Evolutionary conservation across 1,284 basidiomycete species (phyloP).

Genomic region (Austroboletus sp.): DNA sequence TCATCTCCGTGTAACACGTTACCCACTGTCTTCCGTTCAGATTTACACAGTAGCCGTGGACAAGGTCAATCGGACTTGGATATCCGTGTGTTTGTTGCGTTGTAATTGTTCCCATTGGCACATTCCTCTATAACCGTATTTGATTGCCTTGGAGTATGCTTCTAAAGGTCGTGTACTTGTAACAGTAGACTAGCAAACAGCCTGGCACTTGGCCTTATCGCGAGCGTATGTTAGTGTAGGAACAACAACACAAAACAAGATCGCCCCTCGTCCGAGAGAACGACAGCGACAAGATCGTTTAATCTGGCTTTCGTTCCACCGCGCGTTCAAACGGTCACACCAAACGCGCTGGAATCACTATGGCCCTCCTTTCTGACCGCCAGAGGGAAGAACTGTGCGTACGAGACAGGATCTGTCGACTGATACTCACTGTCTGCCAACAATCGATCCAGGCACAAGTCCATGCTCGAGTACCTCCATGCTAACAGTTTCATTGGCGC

Average conservation of each 20-base stretch:
- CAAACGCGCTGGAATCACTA: conserved; percentile 22
- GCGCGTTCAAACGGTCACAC: conserved; percentile 10
- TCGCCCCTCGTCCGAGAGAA: conserved; percentile 12
- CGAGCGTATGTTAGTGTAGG: not conserved
- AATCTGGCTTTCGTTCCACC: conserved; percentile 1
- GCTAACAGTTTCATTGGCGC: conserved; percentile 58
- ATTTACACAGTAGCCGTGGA: conserved; percentile 43
- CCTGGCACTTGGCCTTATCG: too few relatives aligned
- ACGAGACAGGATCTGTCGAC: conserved; percentile 4
- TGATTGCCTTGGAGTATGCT: conserved; percentile 6
- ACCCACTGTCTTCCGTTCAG: conserved; percentile 22
- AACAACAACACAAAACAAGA: conserved; percentile 33
- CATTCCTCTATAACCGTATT: conserved; percentile 10
- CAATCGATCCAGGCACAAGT: conserved; percentile 58
- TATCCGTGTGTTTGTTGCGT: conserved; percentile 51
- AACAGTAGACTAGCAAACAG: not conserved
- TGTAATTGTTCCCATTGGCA: conserved; percentile 38
- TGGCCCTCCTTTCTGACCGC: conserved; percentile 62
- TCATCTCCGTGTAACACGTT: conserved; percentile 26
- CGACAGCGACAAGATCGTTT: conserved; percentile 9
- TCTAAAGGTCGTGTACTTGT: not conserved
- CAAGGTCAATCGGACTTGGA: conserved; percentile 61
- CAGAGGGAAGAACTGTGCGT: conserved; percentile 81
- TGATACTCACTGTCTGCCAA: conserved; percentile 11
- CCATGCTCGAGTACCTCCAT: conserved; percentile 79